Evolutionary conservation across 495 filamentous ascomycete genomes (phyloP), one percentile per base, ranked within the genome.

Genomic region (Trichoderma gamsii): DNA sequence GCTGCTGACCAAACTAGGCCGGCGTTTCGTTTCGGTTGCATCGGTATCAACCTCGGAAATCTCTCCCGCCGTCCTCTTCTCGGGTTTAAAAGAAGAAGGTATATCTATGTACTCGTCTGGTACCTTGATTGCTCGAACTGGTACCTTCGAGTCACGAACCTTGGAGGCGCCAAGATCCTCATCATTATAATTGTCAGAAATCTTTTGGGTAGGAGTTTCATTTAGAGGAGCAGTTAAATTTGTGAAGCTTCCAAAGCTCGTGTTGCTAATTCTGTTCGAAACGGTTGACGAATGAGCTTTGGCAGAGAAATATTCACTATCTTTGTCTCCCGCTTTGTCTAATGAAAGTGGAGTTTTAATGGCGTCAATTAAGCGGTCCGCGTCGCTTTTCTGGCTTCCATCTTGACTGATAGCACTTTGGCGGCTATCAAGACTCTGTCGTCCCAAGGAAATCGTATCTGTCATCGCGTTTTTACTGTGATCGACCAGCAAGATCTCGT

Each of bases 321-420:
- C 80, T 27, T 74, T 73, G n/a, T 78, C 77, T 27, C 76, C 77
- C 11, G 82, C 80, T 29, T 74, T 73, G n/a, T 78, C 77, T 27
- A 83, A 68, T 15, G 83, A 63, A 2, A 85, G 71, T 4, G 90
- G 83, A 63, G 87, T 87, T 69, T 89, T 86, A 21, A 93, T 90
- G 2, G 89, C 90, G 68, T 89, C 88, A 63, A 92, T 92, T 3
- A 93, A 79, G 29, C 90, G 76, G 71, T 93, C 90, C 1, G 89
- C 88, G 44, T 92, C 89, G 70, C 89, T 92, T 73, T 88, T 90
- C 66, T 74, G 84, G 43, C 72, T 77, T 70, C 86, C 86, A 65
- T 73, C 76, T 41, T 69, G 76, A 72, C 85, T 89, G 0, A n/a
- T 27, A 32, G 9, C 16, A 23, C 86, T 87, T 64, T 72, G 76